Conservation (phyloP, 2,329 filamentous ascomycete species). For the Calonectria crousiana region DNA sequence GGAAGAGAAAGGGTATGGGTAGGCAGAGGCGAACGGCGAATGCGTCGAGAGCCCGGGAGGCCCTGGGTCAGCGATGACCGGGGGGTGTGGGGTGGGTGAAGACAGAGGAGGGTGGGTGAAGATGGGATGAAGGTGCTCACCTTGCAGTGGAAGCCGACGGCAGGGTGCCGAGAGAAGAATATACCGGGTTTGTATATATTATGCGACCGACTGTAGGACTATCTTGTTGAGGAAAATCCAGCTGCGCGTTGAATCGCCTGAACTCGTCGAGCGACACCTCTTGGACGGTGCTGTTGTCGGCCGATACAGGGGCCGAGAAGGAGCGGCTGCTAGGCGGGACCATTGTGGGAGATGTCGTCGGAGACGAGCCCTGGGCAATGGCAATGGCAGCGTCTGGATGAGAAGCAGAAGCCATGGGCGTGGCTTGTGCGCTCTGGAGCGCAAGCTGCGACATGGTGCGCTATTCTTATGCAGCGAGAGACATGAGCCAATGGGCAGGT, state of each 20-base stretch:
- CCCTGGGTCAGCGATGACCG: constrained; percentile 36
- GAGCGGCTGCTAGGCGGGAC: constrained; percentile 23
- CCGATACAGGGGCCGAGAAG: constrained; percentile 28
- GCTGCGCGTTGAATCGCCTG: constrained; percentile 32
- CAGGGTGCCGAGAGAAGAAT: constrained; percentile 38
- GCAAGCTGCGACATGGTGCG: constrained; percentile 67
- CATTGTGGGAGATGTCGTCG: constrained; percentile 10
- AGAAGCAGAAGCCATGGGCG: constrained; percentile 27
- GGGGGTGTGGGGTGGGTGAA: constrained; percentile 35
- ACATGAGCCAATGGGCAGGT: constrained; percentile 44
- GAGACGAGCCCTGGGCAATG: constrained; percentile 12
- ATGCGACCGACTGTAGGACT: constrained; percentile 60
- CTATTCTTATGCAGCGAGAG: constrained; percentile 49
- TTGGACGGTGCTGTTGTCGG: constrained; percentile 11
- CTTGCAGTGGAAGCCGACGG: constrained; percentile 43
- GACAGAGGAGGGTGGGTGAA: constrained; percentile 28
- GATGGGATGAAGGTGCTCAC: constrained; percentile 44
- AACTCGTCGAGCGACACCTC: constrained; percentile 24
- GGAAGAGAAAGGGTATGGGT: constrained; percentile 41
- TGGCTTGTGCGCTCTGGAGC: constrained; percentile 58
- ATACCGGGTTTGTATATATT: constrained; percentile 38
- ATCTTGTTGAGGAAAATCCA: constrained; percentile 51
- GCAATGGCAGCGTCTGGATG: constrained; percentile 12
- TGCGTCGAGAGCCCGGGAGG: constrained; percentile 36
- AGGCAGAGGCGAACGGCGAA: constrained; percentile 40